phyloP scores from a whole-genome alignment of 2,329 filamentous ascomycete species.

The Furcasterigmium sp. region DNA sequence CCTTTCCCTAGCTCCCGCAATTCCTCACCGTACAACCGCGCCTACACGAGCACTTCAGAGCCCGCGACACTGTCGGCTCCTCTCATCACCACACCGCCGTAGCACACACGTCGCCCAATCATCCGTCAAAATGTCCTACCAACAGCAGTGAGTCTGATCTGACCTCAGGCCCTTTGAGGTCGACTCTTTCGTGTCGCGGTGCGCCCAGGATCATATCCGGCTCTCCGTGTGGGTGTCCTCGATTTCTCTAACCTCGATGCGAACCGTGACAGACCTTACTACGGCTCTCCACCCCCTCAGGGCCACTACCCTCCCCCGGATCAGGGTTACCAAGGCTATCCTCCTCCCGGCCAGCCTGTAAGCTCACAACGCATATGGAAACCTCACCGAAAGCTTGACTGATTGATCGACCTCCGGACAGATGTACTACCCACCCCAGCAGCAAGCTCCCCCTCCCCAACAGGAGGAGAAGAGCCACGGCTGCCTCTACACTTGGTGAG shows the following conservation, averaged over 20 bases:
- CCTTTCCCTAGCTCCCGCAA: not conserved
- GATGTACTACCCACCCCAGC: conserved; percentile 21
- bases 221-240: too few species aligned
- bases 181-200: too few species aligned
- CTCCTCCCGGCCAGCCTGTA: conserved; percentile 13
- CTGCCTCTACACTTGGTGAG: conserved; percentile 33
- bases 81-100: too few species aligned
- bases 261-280: conserved; percentile 9
- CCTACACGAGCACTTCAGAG: not conserved
- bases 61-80: too few species aligned
- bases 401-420: conserved; percentile 2
- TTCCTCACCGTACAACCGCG: not conserved
- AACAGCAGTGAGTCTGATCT: conserved; percentile 2
- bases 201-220: too few species aligned
- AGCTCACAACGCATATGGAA: not conserved
- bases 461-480: conserved; percentile 33
- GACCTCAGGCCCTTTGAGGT: too few species aligned
- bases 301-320: conserved; percentile 15
- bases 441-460: conserved; percentile 20
- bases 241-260: not conserved
- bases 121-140: conserved; percentile 2
- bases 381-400: not conserved
- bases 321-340: conserved; percentile 6
- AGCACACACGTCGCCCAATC: not conserved
- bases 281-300: conserved; percentile 14